phyloP scores from a whole-genome alignment of 1,139 yeast genomes.

The Diutina pseudorugosa region DNA sequence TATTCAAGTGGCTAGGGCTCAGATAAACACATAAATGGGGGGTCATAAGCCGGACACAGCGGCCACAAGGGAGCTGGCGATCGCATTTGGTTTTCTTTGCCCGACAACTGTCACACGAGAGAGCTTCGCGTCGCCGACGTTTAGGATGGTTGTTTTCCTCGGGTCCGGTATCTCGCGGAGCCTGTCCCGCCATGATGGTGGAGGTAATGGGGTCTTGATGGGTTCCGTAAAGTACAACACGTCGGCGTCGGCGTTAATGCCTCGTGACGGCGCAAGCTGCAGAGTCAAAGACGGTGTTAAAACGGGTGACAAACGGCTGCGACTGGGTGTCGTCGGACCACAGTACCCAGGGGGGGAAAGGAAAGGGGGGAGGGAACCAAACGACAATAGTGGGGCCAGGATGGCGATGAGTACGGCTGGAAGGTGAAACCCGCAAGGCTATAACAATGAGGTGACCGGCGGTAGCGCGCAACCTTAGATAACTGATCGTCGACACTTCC shows the following conservation, averaged over 20 bases:
- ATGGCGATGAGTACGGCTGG: neutral
- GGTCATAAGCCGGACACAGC: slow-evolving; percentile 1
- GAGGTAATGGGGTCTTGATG: neutral
- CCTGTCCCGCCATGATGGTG: neutral
- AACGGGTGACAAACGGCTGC: neutral
- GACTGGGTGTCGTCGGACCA: no score
- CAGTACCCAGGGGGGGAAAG: no score
- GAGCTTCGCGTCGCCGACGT: slow-evolving; percentile 1
- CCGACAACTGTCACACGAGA: slow-evolving; percentile 4
- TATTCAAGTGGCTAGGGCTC: neutral
- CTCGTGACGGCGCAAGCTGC: neutral
- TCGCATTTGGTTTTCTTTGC: slow-evolving; percentile 2
- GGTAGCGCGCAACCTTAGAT: neutral
- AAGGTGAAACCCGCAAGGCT: neutral
- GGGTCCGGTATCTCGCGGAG: neutral
- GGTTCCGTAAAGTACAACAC: neutral
- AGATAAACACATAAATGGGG: slow-evolving; percentile 1
- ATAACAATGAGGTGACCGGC: neutral
- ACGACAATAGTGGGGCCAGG: no score
- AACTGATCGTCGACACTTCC: neutral
- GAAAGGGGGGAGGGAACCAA: no score
- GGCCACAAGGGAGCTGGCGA: slow-evolving; percentile 1
- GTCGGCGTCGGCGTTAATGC: neutral
- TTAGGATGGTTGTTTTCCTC: neutral
- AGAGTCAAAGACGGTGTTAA: neutral